Base-by-base conservation (phyloP, 805 yeast genomes). In the Cyberlindnera misumaiensis region DNA sequence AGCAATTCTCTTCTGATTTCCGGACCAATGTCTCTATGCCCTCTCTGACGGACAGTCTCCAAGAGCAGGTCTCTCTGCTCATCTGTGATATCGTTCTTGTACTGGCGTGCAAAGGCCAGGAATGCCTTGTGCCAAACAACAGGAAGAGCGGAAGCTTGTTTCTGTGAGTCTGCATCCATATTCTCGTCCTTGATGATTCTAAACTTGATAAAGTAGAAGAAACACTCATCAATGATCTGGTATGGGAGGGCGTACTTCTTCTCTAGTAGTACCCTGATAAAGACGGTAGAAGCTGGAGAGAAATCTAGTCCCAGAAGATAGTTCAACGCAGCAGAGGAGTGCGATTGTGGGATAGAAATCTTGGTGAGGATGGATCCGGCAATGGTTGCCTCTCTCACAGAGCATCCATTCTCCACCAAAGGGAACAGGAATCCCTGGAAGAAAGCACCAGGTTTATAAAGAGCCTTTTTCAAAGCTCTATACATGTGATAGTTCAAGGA, bases 111-210 rank as follows among this genome's bases (percentile, higher is more conserved):
- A 67, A 93, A 93, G 2, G 93, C 82, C 41, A 93, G 70, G 56
- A 93, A 83, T 3, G 97, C 90, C 60, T 90, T 95, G 60, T 94
- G 97, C 97, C 98, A 93, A 28, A 90, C 90, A 13, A 93, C 84
- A 7, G 98, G 97, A 56, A 93, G 70, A 35, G 73, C 74, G 18
- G 82, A 78, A 10, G 48, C 52, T 35, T 53, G 50, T 31, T 49
- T 56, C 35, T 68, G 61, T 14, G 63, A 60, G 34, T 63, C 63
- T 35, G 63, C 65, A 51, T 61, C 62, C 53, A 66, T 60, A 11
- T 44, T 42, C 32, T 66, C 67, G 36, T 61, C 65, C 32, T 64
- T 61, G 15, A 80, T 68, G 30, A 72, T 68, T 67, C 97, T 75
- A 63, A 93, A 93, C 52, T 87, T 74, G 83, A 90, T 83, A 63